Evolutionary conservation across 768 basidiomycete genomes (phyloP).

Genomic region (Crepidotus variabilis): DNA sequence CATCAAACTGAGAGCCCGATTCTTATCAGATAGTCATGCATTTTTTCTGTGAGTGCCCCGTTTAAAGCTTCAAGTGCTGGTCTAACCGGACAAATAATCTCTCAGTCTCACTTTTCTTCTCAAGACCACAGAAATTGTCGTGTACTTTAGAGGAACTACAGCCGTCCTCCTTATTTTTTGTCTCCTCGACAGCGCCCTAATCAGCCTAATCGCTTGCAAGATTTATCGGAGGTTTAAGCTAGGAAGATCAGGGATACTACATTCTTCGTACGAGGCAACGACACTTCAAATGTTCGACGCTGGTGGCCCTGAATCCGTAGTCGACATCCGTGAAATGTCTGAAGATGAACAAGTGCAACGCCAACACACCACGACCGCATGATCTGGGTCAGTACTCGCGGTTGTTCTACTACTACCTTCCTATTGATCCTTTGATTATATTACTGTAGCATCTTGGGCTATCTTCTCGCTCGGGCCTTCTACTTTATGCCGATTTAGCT

Average conservation of each 20-base stretch:
- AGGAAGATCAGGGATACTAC: not conserved
- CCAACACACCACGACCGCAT: no score
- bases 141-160: not conserved
- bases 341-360: no score
- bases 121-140: not conserved
- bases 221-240: not conserved
- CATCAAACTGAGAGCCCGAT: conserved; percentile 16
- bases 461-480: no score
- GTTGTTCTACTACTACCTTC: no score
- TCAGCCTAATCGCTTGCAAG: not conserved
- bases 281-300: no score
- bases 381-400: no score
- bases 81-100: not conserved
- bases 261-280: not conserved
- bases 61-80: not conserved
- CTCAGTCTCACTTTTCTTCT: not conserved
- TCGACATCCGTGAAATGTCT: no score
- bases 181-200: not conserved
- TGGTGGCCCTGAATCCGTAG: no score
- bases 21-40: conserved; percentile 26
- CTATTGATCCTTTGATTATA: no score
- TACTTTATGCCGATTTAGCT: no score
- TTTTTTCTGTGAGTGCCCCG: conserved; percentile 26
- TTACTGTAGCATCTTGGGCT: no score
- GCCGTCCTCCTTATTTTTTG: not conserved